Conservation (phyloP, 1,284 basidiomycete species). For the Marasmius fiardii region DNA sequence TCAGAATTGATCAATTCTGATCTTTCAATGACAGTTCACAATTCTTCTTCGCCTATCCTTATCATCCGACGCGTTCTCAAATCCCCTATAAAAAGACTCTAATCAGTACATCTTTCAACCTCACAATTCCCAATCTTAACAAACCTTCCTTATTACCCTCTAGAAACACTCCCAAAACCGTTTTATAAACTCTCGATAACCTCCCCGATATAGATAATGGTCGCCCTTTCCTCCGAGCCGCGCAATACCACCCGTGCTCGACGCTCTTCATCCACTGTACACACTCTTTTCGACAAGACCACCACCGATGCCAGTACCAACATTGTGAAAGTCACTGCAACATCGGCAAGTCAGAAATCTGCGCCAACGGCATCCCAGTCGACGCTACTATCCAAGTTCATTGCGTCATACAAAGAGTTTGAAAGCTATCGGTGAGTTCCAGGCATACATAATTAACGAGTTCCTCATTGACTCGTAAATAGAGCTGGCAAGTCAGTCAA, state of each 20-base stretch:
- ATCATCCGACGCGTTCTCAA: neutral
- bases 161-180: too few relatives aligned
- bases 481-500: slow-evolving; percentile 48
- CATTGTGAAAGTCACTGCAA: slow-evolving; percentile 22
- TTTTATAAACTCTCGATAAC: slow-evolving; percentile 8
- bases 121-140: neutral
- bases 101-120: neutral
- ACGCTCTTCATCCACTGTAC: neutral
- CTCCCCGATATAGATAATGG: slow-evolving; percentile 19
- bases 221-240: slow-evolving; percentile 26
- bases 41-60: neutral
- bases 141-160: neutral
- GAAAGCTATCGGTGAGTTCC: slow-evolving; percentile 39
- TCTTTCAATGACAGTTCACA: slow-evolving; percentile 4
- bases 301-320: too few relatives aligned
- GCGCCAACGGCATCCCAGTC: slow-evolving; percentile 18
- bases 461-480: slow-evolving; percentile 27
- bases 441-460: neutral
- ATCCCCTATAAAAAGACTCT: neutral
- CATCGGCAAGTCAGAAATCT: slow-evolving; percentile 12
- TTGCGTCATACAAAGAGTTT: slow-evolving; percentile 48
- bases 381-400: slow-evolving; percentile 44
- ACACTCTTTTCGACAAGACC: slow-evolving; percentile 1
- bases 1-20: slow-evolving; percentile 5
- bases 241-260: slow-evolving; percentile 13